Conservation (phyloP, 805 yeast genomes). For the Barnettozyma populi region DNA sequence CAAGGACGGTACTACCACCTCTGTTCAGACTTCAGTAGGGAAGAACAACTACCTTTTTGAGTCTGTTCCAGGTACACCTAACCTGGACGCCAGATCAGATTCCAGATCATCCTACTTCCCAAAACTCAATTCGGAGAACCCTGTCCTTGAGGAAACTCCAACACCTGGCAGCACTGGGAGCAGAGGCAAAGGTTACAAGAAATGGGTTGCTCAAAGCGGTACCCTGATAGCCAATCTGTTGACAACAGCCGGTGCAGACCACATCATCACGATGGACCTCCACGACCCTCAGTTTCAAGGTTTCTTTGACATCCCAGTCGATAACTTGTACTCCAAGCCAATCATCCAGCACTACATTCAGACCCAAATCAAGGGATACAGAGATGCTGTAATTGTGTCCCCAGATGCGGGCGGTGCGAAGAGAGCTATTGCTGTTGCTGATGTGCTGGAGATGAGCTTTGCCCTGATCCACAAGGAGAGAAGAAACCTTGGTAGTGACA, state of each 20-base stretch:
- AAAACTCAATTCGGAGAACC: slow-evolving; percentile 28
- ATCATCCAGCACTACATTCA: slow-evolving; percentile 79
- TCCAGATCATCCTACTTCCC: slow-evolving; percentile 4
- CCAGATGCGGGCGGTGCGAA: slow-evolving; percentile 99
- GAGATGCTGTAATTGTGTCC: slow-evolving; percentile 84
- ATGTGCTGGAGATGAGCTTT: slow-evolving; percentile 78
- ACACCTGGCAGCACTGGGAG: slow-evolving; percentile 11
- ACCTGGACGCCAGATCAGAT: slow-evolving; percentile 4
- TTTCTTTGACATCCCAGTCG: slow-evolving; percentile 93
- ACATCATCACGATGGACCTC: slow-evolving; percentile 93
- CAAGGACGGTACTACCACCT: neutral
- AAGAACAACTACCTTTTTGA: slow-evolving; percentile 38
- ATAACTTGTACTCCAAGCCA: slow-evolving; percentile 86
- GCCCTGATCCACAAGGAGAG: slow-evolving; percentile 95
- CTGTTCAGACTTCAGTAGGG: slow-evolving; percentile 1
- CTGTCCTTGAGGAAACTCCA: slow-evolving; percentile 23
- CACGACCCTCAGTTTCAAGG: slow-evolving; percentile 99
- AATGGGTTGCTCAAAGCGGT: slow-evolving; percentile 96
- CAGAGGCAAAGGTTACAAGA: slow-evolving; percentile 66
- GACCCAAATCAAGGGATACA: slow-evolving; percentile 69
- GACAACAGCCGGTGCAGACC: slow-evolving; percentile 93
- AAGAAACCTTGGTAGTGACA: slow-evolving; percentile 32
- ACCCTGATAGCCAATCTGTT: slow-evolving; percentile 83
- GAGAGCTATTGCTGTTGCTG: slow-evolving; percentile 92
- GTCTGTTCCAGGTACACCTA: slow-evolving; percentile 41